phyloP scores from a whole-genome alignment of 495 filamentous ascomycete species.

The Jackrogersella multiformis region DNA sequence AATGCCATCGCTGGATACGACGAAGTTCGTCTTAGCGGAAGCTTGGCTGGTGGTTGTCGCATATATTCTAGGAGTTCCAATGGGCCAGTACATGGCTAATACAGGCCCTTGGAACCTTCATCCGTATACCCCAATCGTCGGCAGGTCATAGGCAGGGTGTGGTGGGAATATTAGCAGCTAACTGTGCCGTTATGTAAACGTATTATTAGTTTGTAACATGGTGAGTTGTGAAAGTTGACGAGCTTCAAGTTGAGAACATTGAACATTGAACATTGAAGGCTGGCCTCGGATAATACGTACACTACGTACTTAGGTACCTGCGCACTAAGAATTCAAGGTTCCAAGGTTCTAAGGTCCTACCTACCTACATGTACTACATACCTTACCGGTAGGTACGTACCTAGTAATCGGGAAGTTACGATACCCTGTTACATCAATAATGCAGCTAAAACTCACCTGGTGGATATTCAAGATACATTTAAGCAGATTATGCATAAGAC shows the following conservation, averaged over 20 bases:
- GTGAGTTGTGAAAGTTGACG: constrained; percentile 20
- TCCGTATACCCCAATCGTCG: constrained; percentile 28
- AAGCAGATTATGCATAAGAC: background rate
- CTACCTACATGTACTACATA: no score
- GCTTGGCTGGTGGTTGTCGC: constrained; percentile 70
- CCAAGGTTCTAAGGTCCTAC: no score
- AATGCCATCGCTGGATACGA: constrained; percentile 57
- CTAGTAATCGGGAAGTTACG: background rate
- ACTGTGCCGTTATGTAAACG: constrained; percentile 30
- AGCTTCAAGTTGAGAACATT: constrained; percentile 4
- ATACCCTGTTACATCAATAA: background rate
- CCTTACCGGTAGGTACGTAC: no score
- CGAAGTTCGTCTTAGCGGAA: constrained; percentile 50
- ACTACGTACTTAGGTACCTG: background rate
- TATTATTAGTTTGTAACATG: constrained; percentile 23
- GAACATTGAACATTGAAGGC: background rate
- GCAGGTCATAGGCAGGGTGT: constrained; percentile 18
- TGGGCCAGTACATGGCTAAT: constrained; percentile 94
- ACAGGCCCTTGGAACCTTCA: constrained; percentile 42
- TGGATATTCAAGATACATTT: background rate
- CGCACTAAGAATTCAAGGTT: no score
- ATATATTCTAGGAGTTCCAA: constrained; percentile 90
- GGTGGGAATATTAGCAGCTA: constrained; percentile 28
- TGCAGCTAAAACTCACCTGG: background rate
- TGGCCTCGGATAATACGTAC: background rate